Base-by-base conservation (phyloP, 2,329 filamentous ascomycete species). In the Colletotrichum phormii region DNA sequence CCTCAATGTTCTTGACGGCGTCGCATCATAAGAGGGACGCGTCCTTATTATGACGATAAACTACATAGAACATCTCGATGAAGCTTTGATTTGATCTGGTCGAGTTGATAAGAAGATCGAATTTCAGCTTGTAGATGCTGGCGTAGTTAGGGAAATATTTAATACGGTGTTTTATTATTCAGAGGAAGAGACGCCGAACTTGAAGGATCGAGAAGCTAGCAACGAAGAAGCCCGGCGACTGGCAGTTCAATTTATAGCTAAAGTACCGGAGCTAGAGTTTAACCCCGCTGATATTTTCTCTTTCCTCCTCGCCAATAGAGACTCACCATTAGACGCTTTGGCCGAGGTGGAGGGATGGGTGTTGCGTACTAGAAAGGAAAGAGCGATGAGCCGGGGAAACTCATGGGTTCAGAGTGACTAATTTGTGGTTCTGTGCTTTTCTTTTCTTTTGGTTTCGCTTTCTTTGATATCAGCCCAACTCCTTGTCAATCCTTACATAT, bases 21-120 rank as follows among this genome's bases (percentile, higher is more conserved):
- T 78, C 58, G 65, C 73, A 0, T 77, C 70, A 37, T 57, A 77
- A 31, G 75, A 78, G 57, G 75, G 73, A 31, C 62, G 74, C 46
- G 37, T 78, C 9, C 75, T 78, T 1, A 76, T 79, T 35, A 78
- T 79, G 67, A 79, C 68, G 11, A 79, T 76, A 4, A 80, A 79
- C 55, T 59, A 77, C 42, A 64, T 74, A 33, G 67, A 78, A 49
- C 72, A 77, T 35, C 72, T 79, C 2, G 75, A 79, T 62, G 8
- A 65, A n/a, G 77, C 75, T 22, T 67, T 79, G 2, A 77, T 71
- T 5, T 72, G 75, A 13, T 71, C 77, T 60, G 73, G 91, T 0
- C 82, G 90, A 2, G 87, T 93, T 1, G 90, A 93, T 72, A 84
- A 90, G 79, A 86, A 86, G 57, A 85, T 92, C 15, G 81, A 84